phyloP scores from a whole-genome alignment of 768 basidiomycete species.

The Lactarius vividus region DNA sequence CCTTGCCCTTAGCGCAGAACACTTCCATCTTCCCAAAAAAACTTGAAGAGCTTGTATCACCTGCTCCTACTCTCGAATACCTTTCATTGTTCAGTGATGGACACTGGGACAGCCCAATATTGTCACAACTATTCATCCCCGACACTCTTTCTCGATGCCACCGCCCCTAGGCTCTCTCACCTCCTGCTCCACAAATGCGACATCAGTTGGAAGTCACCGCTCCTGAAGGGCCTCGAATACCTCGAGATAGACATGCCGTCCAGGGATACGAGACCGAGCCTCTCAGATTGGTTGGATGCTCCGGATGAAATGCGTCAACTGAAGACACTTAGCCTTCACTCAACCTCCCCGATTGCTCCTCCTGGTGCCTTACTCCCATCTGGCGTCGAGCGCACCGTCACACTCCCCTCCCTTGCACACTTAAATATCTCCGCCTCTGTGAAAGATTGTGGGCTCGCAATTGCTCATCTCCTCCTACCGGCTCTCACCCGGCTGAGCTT shows the following conservation, averaged over 20 bases:
- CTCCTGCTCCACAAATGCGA: not conserved
- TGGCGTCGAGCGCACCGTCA: not conserved
- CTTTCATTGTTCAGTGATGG: not conserved
- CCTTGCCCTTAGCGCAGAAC: not conserved
- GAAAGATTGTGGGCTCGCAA: not conserved
- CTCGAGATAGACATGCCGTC: not conserved
- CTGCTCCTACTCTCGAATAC: not conserved
- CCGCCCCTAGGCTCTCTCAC: constrained; percentile 1
- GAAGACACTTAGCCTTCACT: not conserved
- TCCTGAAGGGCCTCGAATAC: not conserved
- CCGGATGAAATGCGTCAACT: not conserved
- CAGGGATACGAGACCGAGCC: not conserved
- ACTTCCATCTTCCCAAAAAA: not conserved
- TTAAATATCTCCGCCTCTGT: not conserved
- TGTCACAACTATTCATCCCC: not conserved
- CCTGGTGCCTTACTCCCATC: not conserved
- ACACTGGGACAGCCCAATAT: not conserved
- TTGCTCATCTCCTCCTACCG: constrained; percentile 1
- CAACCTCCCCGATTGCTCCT: not conserved
- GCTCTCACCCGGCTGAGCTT: not conserved
- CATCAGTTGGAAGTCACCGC: constrained; percentile 13
- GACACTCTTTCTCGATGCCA: not conserved
- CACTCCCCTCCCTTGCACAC: not conserved
- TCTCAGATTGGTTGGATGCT: constrained; percentile 1
- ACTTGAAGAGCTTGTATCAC: not conserved